Conservation (phyloP, 768 basidiomycete genomes). For the Strobilomyces dryophilus region DNA sequence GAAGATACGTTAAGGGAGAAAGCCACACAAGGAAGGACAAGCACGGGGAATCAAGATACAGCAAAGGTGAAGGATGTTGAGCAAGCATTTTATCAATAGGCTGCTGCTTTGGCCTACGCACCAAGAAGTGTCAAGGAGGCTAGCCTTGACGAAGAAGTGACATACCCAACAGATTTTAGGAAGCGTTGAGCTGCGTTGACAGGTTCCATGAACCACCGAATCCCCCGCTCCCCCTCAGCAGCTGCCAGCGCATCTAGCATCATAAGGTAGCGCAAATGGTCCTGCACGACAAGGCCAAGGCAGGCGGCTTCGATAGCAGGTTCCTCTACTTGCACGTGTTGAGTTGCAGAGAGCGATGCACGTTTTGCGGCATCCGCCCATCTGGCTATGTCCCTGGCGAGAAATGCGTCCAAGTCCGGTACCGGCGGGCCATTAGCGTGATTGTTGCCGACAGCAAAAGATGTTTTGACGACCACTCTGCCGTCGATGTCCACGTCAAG, state of each 20-base stretch:
- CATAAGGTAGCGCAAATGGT: slow-evolving; percentile 65
- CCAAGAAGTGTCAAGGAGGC: background rate
- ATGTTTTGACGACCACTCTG: slow-evolving; percentile 58
- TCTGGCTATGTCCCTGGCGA: slow-evolving; percentile 49
- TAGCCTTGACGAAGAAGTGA: background rate
- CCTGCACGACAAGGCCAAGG: slow-evolving; percentile 44
- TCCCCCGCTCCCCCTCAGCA: slow-evolving; percentile 53
- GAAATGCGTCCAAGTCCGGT: slow-evolving; percentile 54
- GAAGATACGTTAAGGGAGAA: slow-evolving; percentile 67
- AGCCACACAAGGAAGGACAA: slow-evolving; percentile 70
- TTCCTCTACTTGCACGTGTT: slow-evolving; percentile 41
- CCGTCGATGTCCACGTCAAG: slow-evolving; percentile 65
- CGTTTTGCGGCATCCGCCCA: slow-evolving; percentile 49
- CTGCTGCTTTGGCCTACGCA: slow-evolving; percentile 36
- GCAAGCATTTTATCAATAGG: slow-evolving; percentile 67
- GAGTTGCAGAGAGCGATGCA: slow-evolving; percentile 17
- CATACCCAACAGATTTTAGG: slow-evolving; percentile 14
- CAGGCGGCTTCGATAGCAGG: slow-evolving; percentile 46
- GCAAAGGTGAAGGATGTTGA: slow-evolving; percentile 58
- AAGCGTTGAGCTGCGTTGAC: slow-evolving; percentile 18
- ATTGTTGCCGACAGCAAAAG: slow-evolving; percentile 56
- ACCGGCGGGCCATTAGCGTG: slow-evolving; percentile 44
- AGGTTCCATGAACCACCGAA: slow-evolving; percentile 69
- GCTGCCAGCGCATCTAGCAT: slow-evolving; percentile 63
- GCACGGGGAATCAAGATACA: slow-evolving; percentile 63